These are phyloP conservation scores for Pleurotus citrinopileatus DNA, from an alignment of 768 basidiomycete species.

Conservation along the genomic window DNA sequence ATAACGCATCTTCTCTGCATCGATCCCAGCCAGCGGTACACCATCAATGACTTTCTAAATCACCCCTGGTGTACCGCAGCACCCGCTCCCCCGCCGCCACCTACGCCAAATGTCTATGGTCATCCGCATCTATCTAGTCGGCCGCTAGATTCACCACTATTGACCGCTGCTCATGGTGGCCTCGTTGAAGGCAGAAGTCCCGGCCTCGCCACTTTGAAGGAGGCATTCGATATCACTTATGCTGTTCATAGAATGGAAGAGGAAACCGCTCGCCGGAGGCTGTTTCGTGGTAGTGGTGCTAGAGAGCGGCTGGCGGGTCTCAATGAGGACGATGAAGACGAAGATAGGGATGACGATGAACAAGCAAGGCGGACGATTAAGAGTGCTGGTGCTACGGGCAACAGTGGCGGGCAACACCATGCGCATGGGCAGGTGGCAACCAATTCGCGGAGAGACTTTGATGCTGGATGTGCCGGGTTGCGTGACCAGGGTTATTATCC, in stretches of 20 bases:
- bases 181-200: constrained; percentile 84
- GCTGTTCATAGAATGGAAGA: constrained; percentile 99
- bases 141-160: constrained; percentile 86
- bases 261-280: constrained; percentile 85
- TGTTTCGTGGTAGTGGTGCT: constrained; percentile 77
- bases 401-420: background rate
- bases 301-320: constrained; percentile 80
- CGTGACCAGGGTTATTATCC: constrained; percentile 1
- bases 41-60: constrained; percentile 95
- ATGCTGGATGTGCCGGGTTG: constrained; percentile 8
- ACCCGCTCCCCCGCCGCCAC: constrained; percentile 58
- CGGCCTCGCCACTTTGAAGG: constrained; percentile 89
- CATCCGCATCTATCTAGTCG: constrained; percentile 30
- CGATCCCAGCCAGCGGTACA: constrained; percentile 92
- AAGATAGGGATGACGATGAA: constrained; percentile 39
- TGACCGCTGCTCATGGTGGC: constrained; percentile 76
- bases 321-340: constrained; percentile 91
- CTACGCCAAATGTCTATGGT: constrained; percentile 56
- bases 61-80: constrained; percentile 92
- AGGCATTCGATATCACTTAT: constrained; percentile 98
- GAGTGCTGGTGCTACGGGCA: background rate
- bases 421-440: background rate
- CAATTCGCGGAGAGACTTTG: background rate
- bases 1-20: constrained; percentile 94
- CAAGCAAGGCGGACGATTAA: background rate